phyloP scores from a whole-genome alignment of 805 yeast genomes.

The Candida stauntonica region DNA sequence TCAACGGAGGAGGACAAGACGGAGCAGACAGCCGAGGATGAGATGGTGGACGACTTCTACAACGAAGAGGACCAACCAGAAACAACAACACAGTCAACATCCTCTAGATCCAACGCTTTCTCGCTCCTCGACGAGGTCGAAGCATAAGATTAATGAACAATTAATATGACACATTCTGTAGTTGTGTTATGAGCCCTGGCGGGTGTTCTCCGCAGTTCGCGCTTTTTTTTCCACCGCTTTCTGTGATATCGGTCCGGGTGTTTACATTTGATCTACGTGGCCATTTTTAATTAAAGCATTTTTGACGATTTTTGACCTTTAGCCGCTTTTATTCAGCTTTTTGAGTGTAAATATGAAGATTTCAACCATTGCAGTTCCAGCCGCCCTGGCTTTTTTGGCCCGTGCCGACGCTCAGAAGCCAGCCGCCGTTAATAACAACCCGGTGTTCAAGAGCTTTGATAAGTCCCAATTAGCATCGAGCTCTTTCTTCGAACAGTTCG shows the following conservation, averaged over 20 bases:
- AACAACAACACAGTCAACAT: neutral
- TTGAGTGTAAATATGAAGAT: no score
- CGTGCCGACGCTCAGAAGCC: slow-evolving; percentile 10
- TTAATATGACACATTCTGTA: neutral
- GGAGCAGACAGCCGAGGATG: slow-evolving; percentile 10
- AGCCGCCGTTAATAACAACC: slow-evolving; percentile 15
- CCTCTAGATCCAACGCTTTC: slow-evolving; percentile 24
- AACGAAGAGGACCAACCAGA: slow-evolving; percentile 15
- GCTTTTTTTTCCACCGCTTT: no score
- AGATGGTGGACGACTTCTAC: slow-evolving; percentile 24
- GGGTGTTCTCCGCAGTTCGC: no score
- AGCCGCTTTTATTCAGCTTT: no score
- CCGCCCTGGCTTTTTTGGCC: slow-evolving; percentile 22
- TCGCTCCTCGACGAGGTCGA: slow-evolving; percentile 31
- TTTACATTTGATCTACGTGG: no score
- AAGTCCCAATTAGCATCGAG: slow-evolving; percentile 32
- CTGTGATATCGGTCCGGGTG: no score
- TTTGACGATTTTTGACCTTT: no score
- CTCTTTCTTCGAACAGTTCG: slow-evolving; percentile 67
- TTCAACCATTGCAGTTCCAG: slow-evolving; percentile 21
- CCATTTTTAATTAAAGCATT: no score
- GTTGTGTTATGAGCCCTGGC: no score
- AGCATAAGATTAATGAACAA: slow-evolving; percentile 10
- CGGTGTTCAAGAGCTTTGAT: slow-evolving; percentile 36
- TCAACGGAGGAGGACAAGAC: slow-evolving; percentile 20